Evolutionary conservation across 2,329 filamentous ascomycete genomes (phyloP).

Genomic region (Plectosphaerella sp.): DNA sequence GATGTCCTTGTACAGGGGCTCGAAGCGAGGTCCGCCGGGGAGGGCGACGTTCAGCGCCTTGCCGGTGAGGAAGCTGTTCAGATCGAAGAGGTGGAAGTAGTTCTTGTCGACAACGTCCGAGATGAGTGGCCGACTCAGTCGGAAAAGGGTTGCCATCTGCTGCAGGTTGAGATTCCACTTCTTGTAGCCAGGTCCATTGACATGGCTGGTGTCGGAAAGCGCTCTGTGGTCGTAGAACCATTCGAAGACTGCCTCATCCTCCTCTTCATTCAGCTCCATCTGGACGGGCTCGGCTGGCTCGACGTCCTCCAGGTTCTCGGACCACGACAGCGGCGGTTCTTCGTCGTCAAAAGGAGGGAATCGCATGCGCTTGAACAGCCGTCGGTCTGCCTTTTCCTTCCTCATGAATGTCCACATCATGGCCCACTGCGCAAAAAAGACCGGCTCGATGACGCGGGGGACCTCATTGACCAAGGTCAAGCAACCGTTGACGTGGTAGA

Average conservation of each 20-base stretch:
- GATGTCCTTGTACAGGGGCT: constrained; percentile 96
- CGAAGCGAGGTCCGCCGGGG: constrained; percentile 93
- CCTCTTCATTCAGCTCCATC: constrained; percentile 93
- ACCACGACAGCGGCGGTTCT: constrained; percentile 95
- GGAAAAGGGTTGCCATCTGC: constrained; percentile 94
- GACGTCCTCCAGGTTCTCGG: constrained; percentile 97
- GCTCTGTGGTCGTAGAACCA: constrained; percentile 98
- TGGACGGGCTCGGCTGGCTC: constrained; percentile 97
- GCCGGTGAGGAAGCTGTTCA: constrained; percentile 90
- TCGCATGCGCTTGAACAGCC: constrained; percentile 97
- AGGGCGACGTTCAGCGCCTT: constrained; percentile 97
- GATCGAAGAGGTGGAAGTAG: constrained; percentile 96
- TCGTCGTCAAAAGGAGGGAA: constrained; percentile 99
- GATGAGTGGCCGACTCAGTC: constrained; percentile 83
- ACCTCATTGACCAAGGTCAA: constrained; percentile 95
- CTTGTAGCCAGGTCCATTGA: constrained; percentile 96
- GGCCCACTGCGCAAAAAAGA: constrained; percentile 98
- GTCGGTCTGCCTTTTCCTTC: constrained; percentile 91
- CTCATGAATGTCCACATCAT: constrained; percentile 99
- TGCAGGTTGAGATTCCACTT: constrained; percentile 88
- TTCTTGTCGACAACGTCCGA: constrained; percentile 94
- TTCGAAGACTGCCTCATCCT: constrained; percentile 86
- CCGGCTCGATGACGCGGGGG: constrained; percentile 92
- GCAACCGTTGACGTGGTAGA: constrained; percentile 98
- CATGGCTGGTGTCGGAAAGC: constrained; percentile 83